Conservation (phyloP, 1,139 yeast species). For the Geotrichum restrictum region DNA sequence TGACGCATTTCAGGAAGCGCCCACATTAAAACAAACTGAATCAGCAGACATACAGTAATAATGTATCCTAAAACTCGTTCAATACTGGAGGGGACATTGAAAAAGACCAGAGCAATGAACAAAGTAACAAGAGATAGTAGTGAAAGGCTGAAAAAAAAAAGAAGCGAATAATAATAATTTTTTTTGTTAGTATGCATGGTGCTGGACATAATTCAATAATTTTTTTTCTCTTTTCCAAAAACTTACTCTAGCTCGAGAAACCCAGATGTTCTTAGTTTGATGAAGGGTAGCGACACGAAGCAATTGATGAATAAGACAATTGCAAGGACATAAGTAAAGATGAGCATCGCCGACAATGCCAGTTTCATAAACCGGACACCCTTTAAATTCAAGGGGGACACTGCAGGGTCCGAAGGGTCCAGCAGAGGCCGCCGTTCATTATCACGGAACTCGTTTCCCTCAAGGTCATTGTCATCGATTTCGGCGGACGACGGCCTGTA, state of each 20-base stretch:
- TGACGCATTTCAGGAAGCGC: conserved; percentile 48
- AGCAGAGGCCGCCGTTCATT: conserved; percentile 3
- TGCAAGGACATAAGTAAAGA: conserved; percentile 44
- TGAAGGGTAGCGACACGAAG: conserved; percentile 49
- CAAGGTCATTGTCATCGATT: neutral
- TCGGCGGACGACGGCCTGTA: neutral
- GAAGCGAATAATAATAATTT: too few species aligned
- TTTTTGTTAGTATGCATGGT: neutral
- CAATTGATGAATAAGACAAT: conserved; percentile 51
- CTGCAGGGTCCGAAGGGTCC: conserved; percentile 51
- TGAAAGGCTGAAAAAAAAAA: conserved; percentile 36
- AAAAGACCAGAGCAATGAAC: conserved; percentile 51
- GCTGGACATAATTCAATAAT: neutral
- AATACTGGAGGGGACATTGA: conserved; percentile 53
- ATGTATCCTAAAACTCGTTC: conserved; percentile 54
- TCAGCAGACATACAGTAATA: conserved; percentile 42
- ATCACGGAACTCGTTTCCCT: neutral
- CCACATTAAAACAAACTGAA: conserved; percentile 50
- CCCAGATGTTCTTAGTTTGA: conserved; percentile 55
- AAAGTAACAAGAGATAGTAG: conserved; percentile 48
- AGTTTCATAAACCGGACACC: conserved; percentile 46
- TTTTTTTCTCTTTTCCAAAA: too few species aligned
- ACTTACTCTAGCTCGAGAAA: conserved; percentile 50
- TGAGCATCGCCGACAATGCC: conserved; percentile 43
- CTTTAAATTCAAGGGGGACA: conserved; percentile 51